A percentile compares a stretch with the other conserved stretches of the same genome.
These are phyloP conservation scores for Phytopythium mirpurense DNA, from an alignment of 352 stramenopile genomes.

Conservation along the genomic window DNA sequence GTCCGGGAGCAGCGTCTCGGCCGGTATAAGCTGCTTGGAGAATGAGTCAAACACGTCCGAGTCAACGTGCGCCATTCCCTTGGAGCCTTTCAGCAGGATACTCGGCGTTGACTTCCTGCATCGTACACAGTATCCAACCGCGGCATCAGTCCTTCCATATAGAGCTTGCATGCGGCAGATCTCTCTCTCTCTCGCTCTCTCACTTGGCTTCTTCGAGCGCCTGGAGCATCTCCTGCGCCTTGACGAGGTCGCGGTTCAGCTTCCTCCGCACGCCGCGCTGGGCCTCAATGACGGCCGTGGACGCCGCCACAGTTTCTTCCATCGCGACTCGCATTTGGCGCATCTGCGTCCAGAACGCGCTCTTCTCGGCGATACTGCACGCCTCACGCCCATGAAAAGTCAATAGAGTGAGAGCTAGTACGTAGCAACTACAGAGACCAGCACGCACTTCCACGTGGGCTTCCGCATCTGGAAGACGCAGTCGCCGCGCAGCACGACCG, in stretches of 20 bases:
- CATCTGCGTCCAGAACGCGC: slow-evolving; percentile 42
- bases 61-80: slow-evolving; percentile 30
- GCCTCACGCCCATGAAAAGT: too few relatives aligned
- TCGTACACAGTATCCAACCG: neutral
- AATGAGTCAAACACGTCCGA: slow-evolving; percentile 65
- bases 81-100: slow-evolving; percentile 4
- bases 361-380: slow-evolving; percentile 37
- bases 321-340: slow-evolving; percentile 57
- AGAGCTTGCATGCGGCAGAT: too few relatives aligned
- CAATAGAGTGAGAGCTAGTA: too few relatives aligned
- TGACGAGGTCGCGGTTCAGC: slow-evolving; percentile 39
- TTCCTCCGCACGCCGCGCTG: slow-evolving; percentile 42
- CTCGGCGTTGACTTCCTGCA: slow-evolving; percentile 9
- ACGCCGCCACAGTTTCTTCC: slow-evolving; percentile 20
- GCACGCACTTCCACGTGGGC: slow-evolving; percentile 47
- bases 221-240: slow-evolving; percentile 36
- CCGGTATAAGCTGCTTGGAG: slow-evolving; percentile 56
- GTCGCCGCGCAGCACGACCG: slow-evolving; percentile 26
- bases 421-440: neutral
- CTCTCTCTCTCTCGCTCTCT: too few relatives aligned
- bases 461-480: slow-evolving; percentile 53
- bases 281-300: slow-evolving; percentile 22
- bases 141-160: too few relatives aligned
- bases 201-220: slow-evolving; percentile 39
- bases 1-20: slow-evolving; percentile 40